These are phyloP conservation scores for Ogataea zsoltii DNA, from an alignment of 805 yeast species.

Conservation along the genomic window DNA sequence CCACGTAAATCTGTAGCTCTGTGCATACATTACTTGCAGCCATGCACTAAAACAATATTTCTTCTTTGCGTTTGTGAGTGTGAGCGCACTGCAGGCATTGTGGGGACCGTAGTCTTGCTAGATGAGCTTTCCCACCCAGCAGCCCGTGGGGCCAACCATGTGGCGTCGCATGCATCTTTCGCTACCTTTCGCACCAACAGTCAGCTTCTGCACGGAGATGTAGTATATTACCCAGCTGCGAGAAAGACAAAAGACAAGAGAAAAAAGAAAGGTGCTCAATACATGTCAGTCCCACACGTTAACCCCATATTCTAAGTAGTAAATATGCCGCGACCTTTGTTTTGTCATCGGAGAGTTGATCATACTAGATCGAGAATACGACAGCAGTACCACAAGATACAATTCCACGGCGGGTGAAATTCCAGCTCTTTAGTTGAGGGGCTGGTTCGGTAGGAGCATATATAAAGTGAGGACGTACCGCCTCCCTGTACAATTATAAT, in stretches of 20 bases:
- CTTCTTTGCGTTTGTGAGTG: constrained; percentile 6
- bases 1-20: no score
- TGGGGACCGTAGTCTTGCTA: background rate
- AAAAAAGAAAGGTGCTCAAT: background rate
- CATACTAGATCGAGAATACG: no score
- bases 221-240: constrained; percentile 1
- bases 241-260: background rate
- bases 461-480: no score
- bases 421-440: no score
- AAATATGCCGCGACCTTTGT: constrained; percentile 1
- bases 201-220: constrained; percentile 7
- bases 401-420: no score
- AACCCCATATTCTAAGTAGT: background rate
- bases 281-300: constrained; percentile 2
- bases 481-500: no score
- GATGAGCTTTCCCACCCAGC: background rate
- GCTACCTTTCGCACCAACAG: background rate
- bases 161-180: background rate
- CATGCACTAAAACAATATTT: background rate
- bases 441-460: no score
- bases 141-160: background rate
- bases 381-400: no score
- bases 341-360: no score
- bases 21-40: constrained; percentile 3
- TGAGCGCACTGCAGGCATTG: background rate